Base-by-base conservation (phyloP, 2,329 filamentous ascomycete genomes). In the Aspergillus awamori region DNA sequence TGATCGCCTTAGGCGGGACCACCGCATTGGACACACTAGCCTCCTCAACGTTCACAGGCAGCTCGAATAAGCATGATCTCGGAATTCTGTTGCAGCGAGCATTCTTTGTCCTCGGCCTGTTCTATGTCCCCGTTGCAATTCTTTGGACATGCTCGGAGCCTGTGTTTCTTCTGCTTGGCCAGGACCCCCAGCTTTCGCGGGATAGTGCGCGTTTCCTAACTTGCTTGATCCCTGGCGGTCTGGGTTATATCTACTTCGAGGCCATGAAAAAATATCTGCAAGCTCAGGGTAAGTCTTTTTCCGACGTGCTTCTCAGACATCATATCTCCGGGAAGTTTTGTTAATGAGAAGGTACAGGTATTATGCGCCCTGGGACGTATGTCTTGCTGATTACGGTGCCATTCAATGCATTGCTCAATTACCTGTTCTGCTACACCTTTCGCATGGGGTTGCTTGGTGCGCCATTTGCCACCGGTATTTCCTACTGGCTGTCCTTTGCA, bases 211-310 rank as follows among this genome's bases (percentile, higher is more conserved):
- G 80, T 47, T 96, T 96, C 64, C 77, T 96, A 7, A 87, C 83
- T 2, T 86, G 87, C 11, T 77, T 96, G 49, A 89, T 92, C 1
- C 92, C 92, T 0, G 92, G 92, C 0, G 92, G 92, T 0, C 77
- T 96, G 39, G 92, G 92, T 0, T 96, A 96, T 69, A 87, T 96
- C 43, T 96, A 91, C 79, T 96, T 96, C 62, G 92, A 96, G 76
- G 83, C 87, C 5, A 86, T 93, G 84, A 86, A 86, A 73, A 86
- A 85, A 67, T 85, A 82, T 63, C 74, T 86, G n/a, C 82, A 84
- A 69, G 82, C 83, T 5, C 82, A 88, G 76, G 82, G 83, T 84
- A 74, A 20, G 71, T 33, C 8, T 7, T 8, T 24, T 48, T 11
- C 1, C 5, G 15, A 11, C 6, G 15, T 5, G 36, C 20, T 17